phyloP scores from a whole-genome alignment of 441 rosid species.

The Erodium texanum region DNA sequence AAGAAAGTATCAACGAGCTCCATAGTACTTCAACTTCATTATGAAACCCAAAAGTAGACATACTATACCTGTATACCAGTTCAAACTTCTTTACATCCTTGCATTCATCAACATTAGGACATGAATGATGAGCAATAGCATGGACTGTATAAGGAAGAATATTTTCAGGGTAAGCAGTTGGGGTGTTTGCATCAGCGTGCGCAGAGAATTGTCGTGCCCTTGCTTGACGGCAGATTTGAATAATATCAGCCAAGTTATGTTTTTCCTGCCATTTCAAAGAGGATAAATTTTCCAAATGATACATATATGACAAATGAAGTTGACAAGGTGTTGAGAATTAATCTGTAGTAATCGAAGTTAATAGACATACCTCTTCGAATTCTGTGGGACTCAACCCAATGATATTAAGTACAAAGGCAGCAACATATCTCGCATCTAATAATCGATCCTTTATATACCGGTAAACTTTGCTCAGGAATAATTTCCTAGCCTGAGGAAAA shows the following conservation, averaged over 20 bases:
- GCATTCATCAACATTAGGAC: conserved; percentile 76
- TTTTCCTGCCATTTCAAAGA: conserved; percentile 63
- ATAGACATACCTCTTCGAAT: conserved; percentile 63
- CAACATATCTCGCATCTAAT: conserved; percentile 83
- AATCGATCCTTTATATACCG: conserved; percentile 85
- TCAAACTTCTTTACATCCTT: conserved; percentile 86
- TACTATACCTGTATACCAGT: conserved; percentile 64
- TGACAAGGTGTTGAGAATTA: conserved; percentile 9
- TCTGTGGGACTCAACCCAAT: conserved; percentile 41
- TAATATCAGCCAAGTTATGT: conserved; percentile 73
- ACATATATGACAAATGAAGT: conserved; percentile 9
- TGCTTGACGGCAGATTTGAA: conserved; percentile 79
- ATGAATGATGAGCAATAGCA: conserved; percentile 79
- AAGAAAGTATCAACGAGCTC: neutral
- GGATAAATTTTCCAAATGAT: neutral
- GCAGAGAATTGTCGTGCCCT: conserved; percentile 65
- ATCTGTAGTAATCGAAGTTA: conserved; percentile 20
- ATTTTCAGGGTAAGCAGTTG: conserved; percentile 50
- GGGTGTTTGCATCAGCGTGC: conserved; percentile 62
- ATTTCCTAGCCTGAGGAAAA: conserved; percentile 70
- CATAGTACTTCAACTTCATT: neutral
- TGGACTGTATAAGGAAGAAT: conserved; percentile 76
- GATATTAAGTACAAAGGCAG: conserved; percentile 61
- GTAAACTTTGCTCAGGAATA: conserved; percentile 75
- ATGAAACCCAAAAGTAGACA: neutral